phyloP scores from a whole-genome alignment of 192 early-diverging fungal genomes.

The Backusella tuberculispora region DNA sequence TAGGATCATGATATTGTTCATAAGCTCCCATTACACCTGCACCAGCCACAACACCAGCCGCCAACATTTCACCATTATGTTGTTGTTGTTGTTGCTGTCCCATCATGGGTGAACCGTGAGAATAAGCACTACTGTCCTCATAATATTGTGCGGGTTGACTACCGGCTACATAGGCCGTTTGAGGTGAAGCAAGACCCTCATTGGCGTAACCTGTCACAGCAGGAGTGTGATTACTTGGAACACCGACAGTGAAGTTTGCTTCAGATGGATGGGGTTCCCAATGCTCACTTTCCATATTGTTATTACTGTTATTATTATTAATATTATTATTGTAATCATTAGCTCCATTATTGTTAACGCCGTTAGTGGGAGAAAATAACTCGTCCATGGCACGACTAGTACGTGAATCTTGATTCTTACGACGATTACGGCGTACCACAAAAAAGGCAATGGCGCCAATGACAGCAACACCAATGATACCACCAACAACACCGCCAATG shows the following conservation, averaged over 20 bases:
- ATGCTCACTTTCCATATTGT: constrained; percentile 1
- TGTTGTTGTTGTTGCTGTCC: background rate
- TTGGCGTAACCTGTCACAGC: background rate
- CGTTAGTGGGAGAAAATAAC: constrained; percentile 4
- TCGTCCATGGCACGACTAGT: constrained; percentile 21
- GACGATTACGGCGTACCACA: constrained; percentile 22
- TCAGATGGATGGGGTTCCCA: constrained; percentile 10
- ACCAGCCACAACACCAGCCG: background rate
- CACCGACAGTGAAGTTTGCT: constrained; percentile 1
- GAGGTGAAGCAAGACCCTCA: background rate
- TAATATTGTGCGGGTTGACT: constrained; percentile 17
- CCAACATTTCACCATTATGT: background rate
- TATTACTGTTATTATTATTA: background rate
- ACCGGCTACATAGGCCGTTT: constrained; percentile 11
- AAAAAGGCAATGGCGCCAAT: constrained; percentile 28
- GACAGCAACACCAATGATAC: constrained; percentile 15
- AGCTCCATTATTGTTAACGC: background rate
- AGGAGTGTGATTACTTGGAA: background rate
- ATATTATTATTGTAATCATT: background rate
- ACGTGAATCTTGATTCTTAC: constrained; percentile 19
- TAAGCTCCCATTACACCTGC: background rate
- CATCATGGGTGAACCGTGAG: constrained; percentile 5
- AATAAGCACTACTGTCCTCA: background rate
- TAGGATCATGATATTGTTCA: constrained; percentile 8
- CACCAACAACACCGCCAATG: constrained; percentile 28